Conservation (phyloP, 306 rosid species). For the Astragalus glycyphyllos region DNA sequence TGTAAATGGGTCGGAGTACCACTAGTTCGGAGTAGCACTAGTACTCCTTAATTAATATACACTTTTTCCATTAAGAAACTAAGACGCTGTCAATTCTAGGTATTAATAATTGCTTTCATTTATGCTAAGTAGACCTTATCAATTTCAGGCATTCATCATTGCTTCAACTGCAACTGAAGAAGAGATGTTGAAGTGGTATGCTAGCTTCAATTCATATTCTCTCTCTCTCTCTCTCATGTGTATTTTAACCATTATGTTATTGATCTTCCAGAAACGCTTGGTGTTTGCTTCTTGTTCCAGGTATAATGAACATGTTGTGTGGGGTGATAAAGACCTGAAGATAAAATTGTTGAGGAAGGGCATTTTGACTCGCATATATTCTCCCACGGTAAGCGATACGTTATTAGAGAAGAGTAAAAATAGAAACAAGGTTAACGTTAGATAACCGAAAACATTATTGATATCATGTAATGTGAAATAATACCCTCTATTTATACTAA, state of each 20-base stretch:
- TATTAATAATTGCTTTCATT: conserved; percentile 72
- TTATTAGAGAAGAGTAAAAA: conserved; percentile 6
- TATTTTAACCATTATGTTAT: conserved; percentile 11
- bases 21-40: too few relatives aligned
- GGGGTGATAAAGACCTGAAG: conserved; percentile 91
- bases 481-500: neutral
- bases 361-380: conserved; percentile 81
- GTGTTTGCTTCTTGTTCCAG: conserved; percentile 51
- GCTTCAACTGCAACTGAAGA: conserved; percentile 93
- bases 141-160: conserved; percentile 91
- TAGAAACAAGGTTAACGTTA: neutral
- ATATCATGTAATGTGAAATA: neutral
- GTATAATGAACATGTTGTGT: conserved; percentile 89
- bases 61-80: too few relatives aligned
- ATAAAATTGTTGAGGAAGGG: conserved; percentile 88
- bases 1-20: too few relatives aligned
- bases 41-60: too few relatives aligned
- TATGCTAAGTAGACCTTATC: conserved; percentile 34
- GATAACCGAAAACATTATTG: neutral
- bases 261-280: conserved; percentile 23
- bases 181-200: conserved; percentile 88
- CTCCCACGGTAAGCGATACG: conserved; percentile 77
- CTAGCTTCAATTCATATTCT: conserved; percentile 28
- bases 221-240: neutral
- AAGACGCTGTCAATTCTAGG: conserved; percentile 54